These are phyloP conservation scores for Penicillium daleae DNA, from an alignment of 495 filamentous ascomycete genomes.

Conservation along the genomic window DNA sequence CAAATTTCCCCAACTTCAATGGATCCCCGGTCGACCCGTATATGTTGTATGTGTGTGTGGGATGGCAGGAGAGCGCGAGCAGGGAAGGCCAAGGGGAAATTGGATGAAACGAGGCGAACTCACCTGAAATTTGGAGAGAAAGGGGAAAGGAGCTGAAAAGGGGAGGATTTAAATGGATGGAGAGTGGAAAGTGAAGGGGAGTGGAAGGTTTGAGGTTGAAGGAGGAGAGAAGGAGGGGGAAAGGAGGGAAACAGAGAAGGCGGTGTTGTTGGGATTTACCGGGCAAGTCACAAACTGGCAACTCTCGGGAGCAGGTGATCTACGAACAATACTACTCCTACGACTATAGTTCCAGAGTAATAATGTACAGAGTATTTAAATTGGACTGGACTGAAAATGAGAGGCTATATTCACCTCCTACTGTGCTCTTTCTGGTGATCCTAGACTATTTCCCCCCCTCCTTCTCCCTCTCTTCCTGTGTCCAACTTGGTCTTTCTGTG, in stretches of 20 bases:
- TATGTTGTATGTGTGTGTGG: conserved; percentile 15
- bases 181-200: conserved; percentile 18
- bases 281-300: neutral
- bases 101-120: conserved; percentile 26
- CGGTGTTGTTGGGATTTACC: conserved; percentile 45
- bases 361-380: too few species aligned
- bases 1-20: conserved; percentile 10
- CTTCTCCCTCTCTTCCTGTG: neutral
- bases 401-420: too few species aligned
- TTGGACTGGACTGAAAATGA: neutral
- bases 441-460: conserved; percentile 8
- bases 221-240: conserved; percentile 29
- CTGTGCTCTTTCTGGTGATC: too few species aligned
- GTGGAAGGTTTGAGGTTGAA: conserved; percentile 31
- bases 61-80: conserved; percentile 14
- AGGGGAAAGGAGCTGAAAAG: conserved; percentile 23
- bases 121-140: conserved; percentile 30
- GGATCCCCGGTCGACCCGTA: conserved; percentile 7
- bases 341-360: too few species aligned
- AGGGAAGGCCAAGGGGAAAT: conserved; percentile 24
- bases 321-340: neutral
- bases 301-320: conserved; percentile 1
- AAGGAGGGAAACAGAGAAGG: conserved; percentile 32
- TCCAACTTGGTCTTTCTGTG: conserved; percentile 42
- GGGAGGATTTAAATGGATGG: conserved; percentile 24